Conservation (phyloP, 2,329 filamentous ascomycete genomes). For the Penicillium sp. region DNA sequence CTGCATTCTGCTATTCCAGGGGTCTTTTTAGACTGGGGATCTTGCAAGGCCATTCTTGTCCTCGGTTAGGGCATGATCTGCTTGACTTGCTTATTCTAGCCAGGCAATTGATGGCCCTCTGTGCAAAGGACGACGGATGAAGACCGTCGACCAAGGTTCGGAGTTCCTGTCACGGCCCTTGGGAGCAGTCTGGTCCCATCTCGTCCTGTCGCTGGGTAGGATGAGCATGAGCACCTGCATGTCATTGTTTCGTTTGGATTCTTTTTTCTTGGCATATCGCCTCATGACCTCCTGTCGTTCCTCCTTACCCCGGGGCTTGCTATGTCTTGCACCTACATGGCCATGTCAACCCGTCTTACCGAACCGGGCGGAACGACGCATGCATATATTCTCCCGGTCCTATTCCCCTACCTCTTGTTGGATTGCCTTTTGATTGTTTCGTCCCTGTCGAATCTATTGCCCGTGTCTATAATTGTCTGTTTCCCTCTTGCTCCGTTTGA, state of each 20-base stretch:
- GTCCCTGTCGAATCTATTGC: constrained; percentile 21
- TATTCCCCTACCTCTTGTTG: constrained; percentile 11
- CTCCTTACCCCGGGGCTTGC: constrained; percentile 2
- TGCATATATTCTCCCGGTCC: constrained; percentile 24
- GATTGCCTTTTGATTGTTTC: constrained; percentile 17
- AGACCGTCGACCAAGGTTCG: neutral
- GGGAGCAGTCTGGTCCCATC: neutral
- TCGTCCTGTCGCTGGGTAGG: neutral
- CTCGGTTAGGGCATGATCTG: neutral
- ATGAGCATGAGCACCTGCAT: neutral
- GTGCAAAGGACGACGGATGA: neutral
- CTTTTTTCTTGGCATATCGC: neutral
- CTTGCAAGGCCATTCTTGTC: neutral
- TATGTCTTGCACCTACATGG: neutral
- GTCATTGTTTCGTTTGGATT: neutral
- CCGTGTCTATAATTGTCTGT: constrained; percentile 27
- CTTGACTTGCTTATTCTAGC: neutral
- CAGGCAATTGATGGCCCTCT: neutral
- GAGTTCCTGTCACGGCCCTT: neutral
- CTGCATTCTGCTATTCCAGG: neutral
- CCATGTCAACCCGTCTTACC: neutral
- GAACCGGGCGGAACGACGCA: constrained; percentile 13
- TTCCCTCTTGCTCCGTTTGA: constrained; percentile 24
- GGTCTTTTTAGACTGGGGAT: neutral
- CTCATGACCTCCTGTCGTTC: neutral